phyloP scores from a whole-genome alignment of 2,329 filamentous ascomycete species.

The Aspergillus latus region DNA sequence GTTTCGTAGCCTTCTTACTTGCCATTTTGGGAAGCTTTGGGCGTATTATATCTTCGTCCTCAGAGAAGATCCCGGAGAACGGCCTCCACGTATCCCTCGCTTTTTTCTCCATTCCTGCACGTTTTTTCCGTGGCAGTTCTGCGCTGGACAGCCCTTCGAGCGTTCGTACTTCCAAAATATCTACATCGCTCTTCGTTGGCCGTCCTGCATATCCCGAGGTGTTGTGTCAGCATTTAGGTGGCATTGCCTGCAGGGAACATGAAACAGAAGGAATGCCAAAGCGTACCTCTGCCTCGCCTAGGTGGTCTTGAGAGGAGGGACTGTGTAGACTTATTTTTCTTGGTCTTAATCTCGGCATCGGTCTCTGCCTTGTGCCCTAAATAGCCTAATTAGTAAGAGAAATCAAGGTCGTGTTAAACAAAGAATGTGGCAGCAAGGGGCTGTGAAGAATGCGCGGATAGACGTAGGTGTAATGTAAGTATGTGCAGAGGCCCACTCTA shows the following conservation, averaged over 20 bases:
- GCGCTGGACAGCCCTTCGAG: background rate
- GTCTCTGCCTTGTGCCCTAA: background rate
- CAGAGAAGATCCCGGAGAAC: background rate
- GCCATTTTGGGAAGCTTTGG: background rate
- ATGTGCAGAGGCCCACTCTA: conserved; percentile 2
- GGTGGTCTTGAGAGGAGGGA: background rate
- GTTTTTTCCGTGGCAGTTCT: background rate
- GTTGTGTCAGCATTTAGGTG: no score
- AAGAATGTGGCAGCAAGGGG: conserved; percentile 19
- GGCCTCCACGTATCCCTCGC: background rate
- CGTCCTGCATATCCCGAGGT: no score
- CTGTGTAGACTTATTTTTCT: background rate
- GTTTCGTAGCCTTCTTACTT: no score
- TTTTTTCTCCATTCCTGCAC: background rate
- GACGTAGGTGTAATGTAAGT: background rate
- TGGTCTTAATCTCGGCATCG: background rate
- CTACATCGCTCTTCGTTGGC: no score
- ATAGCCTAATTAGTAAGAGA: conserved; percentile 10
- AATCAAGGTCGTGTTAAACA: background rate
- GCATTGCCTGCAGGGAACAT: no score
- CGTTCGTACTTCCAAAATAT: no score
- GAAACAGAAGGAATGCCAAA: no score
- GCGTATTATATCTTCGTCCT: background rate
- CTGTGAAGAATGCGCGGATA: conserved; percentile 14
- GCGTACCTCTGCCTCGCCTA: conserved; percentile 1